Evolutionary conservation across 2,329 filamentous ascomycete genomes (phyloP).

Genomic region (Clonostachys rosea): DNA sequence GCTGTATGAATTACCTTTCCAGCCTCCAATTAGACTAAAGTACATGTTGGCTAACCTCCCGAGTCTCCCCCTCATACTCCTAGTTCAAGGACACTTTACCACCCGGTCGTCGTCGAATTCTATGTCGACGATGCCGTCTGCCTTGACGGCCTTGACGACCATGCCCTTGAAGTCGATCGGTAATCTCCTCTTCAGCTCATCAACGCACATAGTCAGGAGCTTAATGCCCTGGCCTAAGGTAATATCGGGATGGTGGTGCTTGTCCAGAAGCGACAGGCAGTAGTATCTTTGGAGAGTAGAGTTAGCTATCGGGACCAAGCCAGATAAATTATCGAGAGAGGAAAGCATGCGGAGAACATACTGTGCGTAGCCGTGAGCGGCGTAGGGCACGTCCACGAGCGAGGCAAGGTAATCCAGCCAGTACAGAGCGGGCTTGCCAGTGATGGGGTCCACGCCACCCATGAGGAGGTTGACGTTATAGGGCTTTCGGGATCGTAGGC

Average conservation of each 20-base stretch:
- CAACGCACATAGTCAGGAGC: slow-evolving; percentile 89
- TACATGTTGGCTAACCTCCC: background rate
- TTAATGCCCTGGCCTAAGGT: slow-evolving; percentile 84
- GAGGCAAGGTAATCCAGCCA: slow-evolving; percentile 97
- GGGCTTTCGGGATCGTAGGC: slow-evolving; percentile 84
- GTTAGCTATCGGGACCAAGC: slow-evolving; percentile 1
- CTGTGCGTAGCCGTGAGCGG: slow-evolving; percentile 97
- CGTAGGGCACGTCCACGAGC: slow-evolving; percentile 84
- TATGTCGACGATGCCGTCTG: slow-evolving; percentile 84
- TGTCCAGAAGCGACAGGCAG: slow-evolving; percentile 95
- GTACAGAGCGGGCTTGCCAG: slow-evolving; percentile 85
- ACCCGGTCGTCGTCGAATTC: slow-evolving; percentile 80
- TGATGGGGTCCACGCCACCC: slow-evolving; percentile 89
- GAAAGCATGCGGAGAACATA: slow-evolving; percentile 38
- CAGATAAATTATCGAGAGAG: background rate
- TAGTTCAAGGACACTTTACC: slow-evolving; percentile 46
- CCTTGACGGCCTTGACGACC: slow-evolving; percentile 89
- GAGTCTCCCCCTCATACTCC: background rate
- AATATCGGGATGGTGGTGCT: slow-evolving; percentile 97
- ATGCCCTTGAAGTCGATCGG: slow-evolving; percentile 99
- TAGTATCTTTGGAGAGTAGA: slow-evolving; percentile 64
- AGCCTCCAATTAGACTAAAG: too few species aligned
- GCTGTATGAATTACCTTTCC: too few species aligned
- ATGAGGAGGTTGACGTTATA: slow-evolving; percentile 97
- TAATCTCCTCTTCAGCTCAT: slow-evolving; percentile 93